Conservation (phyloP, 345 rosid genomes). For the Isatis tinctoria region DNA sequence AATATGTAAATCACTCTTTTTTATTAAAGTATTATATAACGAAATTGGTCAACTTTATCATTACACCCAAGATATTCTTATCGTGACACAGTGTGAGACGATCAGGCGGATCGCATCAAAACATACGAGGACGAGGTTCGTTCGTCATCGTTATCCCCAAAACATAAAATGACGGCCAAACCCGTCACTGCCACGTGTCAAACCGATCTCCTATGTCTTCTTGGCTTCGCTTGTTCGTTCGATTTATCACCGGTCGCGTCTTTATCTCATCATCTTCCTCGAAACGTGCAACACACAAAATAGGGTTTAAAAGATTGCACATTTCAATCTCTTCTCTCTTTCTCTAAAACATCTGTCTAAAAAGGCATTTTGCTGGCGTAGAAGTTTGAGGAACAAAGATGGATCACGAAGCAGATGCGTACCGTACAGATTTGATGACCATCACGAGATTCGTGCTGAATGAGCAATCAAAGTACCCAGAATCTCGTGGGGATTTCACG, state of each 20-base stretch:
- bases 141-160: slow-evolving; percentile 33
- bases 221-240: slow-evolving; percentile 8
- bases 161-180: slow-evolving; percentile 36
- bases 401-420: slow-evolving; percentile 89
- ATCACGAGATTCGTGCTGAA: slow-evolving; percentile 81
- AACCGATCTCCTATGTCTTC: slow-evolving; percentile 7
- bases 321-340: not conserved
- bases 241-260: not conserved
- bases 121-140: not conserved
- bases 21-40: too few species aligned
- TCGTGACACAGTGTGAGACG: too few species aligned
- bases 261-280: slow-evolving; percentile 36
- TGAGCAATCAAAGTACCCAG: slow-evolving; percentile 87
- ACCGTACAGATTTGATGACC: slow-evolving; percentile 96
- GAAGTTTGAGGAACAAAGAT: slow-evolving; percentile 28
- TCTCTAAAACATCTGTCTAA: not conserved
- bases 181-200: slow-evolving; percentile 63
- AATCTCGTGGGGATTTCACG: slow-evolving; percentile 95
- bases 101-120: not conserved
- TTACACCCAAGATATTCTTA: too few species aligned
- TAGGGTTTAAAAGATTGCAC: not conserved
- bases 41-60: too few species aligned
- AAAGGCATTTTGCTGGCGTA: not conserved
- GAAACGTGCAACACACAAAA: slow-evolving; percentile 30
- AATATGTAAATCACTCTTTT: too few species aligned